Conservation (phyloP, 2,329 filamentous ascomycete genomes). For the Ceratocystis cacaofunesta region DNA sequence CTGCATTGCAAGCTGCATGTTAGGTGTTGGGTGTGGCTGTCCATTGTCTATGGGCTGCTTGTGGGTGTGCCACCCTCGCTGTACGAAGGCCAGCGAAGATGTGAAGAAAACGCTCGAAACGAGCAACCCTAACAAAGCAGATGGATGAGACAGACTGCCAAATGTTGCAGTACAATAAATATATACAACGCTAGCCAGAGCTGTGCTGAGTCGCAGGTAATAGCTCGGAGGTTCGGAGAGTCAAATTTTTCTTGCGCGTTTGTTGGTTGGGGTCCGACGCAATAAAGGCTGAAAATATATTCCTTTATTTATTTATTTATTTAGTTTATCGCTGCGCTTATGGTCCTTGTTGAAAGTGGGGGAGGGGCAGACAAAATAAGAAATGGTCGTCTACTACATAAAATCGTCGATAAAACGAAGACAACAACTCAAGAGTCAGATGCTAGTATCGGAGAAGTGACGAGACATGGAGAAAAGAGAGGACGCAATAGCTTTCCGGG, state of each 20-base stretch:
- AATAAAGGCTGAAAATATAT: background rate
- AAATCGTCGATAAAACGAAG: background rate
- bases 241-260: background rate
- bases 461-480: background rate
- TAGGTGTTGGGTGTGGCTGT: background rate
- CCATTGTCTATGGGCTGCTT: too few relatives aligned
- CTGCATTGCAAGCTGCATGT: background rate
- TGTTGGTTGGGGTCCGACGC: background rate
- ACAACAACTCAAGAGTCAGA: background rate
- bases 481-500: background rate
- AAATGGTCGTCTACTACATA: too few relatives aligned
- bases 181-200: too few relatives aligned
- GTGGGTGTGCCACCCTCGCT: too few relatives aligned
- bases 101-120: too few relatives aligned
- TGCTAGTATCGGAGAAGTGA: background rate
- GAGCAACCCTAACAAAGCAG: too few relatives aligned
- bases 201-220: background rate
- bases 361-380: background rate
- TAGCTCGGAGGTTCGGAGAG: slow-evolving; percentile 13
- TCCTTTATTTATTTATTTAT: background rate
- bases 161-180: background rate
- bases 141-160: background rate
- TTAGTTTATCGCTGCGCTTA: background rate
- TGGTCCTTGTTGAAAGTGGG: background rate
- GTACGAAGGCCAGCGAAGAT: too few relatives aligned